Evolutionary conservation across 768 basidiomycete genomes (phyloP), one percentile per base, ranked within the genome.

Genomic region (Lactarius vividus): DNA sequence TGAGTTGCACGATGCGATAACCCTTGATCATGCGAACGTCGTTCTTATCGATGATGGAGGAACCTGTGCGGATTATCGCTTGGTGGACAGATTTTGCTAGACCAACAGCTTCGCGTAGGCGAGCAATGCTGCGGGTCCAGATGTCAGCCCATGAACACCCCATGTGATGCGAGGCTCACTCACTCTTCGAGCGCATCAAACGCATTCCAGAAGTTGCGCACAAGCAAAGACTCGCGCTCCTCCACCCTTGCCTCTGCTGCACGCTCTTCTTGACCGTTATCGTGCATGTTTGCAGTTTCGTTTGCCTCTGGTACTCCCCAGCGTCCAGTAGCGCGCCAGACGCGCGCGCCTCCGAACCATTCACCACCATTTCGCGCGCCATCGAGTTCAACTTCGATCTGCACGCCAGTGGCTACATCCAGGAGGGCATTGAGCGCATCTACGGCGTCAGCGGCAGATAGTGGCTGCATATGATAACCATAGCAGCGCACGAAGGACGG

Each of bases 31-130:
- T 89, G 55, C 88, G 87, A 69, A 99, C 93, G 69, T 92, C 90
- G 69, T 91, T 88, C 76, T 98, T 98, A 78, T 98, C 96, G 67
- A 99, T 94, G 65, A 99, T 91, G 10, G 94, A 92, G 23, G 93
- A 94, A 29, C 97, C 97, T 76, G 96, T 92, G 4, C 94, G 89
- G 72, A 97, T 94, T 73, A 99, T 92, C 8, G 95, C 89, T 23
- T 88, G 87, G 72, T 98, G 96, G 26, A 99, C 82, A 5, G 96
- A 86, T 91, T 94, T 98, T 18, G 94, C 87, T 15, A 99, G 82
- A 5, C 81, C 80, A 16, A 98, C 84, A 1, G 96, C 88, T 46
- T 88, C 81, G 52, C 87, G 88, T 16, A 98, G 79, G 10, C 87
- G 79, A 8, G 75, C 74, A 66, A 94, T 87, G 73, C 94, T 97